Conservation (phyloP, 768 basidiomycete species). For the Termitomyces heimii region DNA sequence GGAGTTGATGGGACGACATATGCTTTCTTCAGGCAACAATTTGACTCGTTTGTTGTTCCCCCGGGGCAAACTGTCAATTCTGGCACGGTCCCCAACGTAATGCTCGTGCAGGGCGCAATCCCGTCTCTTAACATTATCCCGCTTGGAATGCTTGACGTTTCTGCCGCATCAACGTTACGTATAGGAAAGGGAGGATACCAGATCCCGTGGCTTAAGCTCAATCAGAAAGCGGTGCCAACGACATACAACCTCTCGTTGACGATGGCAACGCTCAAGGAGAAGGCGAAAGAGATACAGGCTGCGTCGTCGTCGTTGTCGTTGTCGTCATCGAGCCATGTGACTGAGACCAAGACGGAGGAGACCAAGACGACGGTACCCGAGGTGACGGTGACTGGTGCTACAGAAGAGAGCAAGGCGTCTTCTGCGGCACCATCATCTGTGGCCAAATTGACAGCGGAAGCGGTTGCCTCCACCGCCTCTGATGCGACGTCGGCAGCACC, state of each 20-base stretch:
- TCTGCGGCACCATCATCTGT: neutral
- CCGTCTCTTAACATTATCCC: slow-evolving; percentile 54
- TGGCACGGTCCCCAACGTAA: slow-evolving; percentile 50
- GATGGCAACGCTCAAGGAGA: slow-evolving; percentile 14
- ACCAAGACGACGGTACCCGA: neutral
- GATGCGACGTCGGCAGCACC: neutral
- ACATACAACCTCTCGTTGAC: slow-evolving; percentile 32
- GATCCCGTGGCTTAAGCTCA: slow-evolving; percentile 60
- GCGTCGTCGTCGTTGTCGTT: neutral
- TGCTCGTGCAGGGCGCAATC: slow-evolving; percentile 53
- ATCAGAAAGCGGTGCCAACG: slow-evolving; percentile 48
- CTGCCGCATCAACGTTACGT: slow-evolving; percentile 38
- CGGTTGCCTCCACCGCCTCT: neutral
- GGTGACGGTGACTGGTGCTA: neutral
- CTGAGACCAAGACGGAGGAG: neutral
- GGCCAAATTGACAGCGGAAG: neutral
- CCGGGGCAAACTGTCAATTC: slow-evolving; percentile 56
- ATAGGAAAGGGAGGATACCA: slow-evolving; percentile 52
- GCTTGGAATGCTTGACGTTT: slow-evolving; percentile 46
- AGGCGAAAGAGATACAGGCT: slow-evolving; percentile 15
- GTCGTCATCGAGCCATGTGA: neutral
- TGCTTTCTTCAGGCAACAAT: slow-evolving; percentile 52
- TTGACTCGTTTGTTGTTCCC: slow-evolving; percentile 50
- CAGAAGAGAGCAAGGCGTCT: neutral
- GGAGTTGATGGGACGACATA: slow-evolving; percentile 46